Evolutionary conservation across 768 basidiomycete genomes (phyloP).

Genomic region (Dictyophora rubrovolvata): DNA sequence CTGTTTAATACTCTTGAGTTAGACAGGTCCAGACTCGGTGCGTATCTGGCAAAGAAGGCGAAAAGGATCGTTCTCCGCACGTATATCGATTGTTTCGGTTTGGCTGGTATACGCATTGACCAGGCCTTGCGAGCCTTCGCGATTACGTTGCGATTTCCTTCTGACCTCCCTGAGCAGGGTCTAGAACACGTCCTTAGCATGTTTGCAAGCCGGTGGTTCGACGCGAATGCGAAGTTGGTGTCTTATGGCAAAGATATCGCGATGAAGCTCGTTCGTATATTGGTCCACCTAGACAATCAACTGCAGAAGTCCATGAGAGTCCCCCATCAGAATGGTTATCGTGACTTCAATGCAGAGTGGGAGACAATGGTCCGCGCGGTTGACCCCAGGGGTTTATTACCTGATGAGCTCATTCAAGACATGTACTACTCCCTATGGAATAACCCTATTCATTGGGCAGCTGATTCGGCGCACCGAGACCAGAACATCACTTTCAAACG

Average conservation of each 20-base stretch:
- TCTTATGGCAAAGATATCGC: conserved; percentile 79
- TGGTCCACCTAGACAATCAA: conserved; percentile 82
- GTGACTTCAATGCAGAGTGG: conserved; percentile 68
- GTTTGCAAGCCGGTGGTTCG: conserved; percentile 85
- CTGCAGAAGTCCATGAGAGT: conserved; percentile 65
- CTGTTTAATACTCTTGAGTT: conserved; percentile 79
- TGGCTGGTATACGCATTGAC: conserved; percentile 75
- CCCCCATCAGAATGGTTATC: conserved; percentile 45
- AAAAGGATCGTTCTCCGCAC: conserved; percentile 70
- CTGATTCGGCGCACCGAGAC: not conserved
- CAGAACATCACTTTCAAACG: conserved; percentile 57
- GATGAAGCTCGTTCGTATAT: conserved; percentile 62
- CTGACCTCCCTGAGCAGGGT: conserved; percentile 26
- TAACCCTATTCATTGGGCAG: conserved; percentile 10
- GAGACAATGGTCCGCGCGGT: conserved; percentile 45
- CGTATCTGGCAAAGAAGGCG: conserved; percentile 66
- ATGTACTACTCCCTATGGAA: conserved; percentile 69
- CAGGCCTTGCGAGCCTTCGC: conserved; percentile 85
- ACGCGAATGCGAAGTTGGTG: conserved; percentile 70
- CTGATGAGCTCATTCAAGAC: conserved; percentile 65
- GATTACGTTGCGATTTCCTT: conserved; percentile 63
- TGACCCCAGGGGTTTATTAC: conserved; percentile 59
- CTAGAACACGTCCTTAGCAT: conserved; percentile 70
- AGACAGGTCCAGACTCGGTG: conserved; percentile 73
- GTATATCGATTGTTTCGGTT: conserved; percentile 83